Evolutionary conservation across 225 moss, liverwort and hornwort genomes (phyloP).

Genomic region (Polytrichum formosum): DNA sequence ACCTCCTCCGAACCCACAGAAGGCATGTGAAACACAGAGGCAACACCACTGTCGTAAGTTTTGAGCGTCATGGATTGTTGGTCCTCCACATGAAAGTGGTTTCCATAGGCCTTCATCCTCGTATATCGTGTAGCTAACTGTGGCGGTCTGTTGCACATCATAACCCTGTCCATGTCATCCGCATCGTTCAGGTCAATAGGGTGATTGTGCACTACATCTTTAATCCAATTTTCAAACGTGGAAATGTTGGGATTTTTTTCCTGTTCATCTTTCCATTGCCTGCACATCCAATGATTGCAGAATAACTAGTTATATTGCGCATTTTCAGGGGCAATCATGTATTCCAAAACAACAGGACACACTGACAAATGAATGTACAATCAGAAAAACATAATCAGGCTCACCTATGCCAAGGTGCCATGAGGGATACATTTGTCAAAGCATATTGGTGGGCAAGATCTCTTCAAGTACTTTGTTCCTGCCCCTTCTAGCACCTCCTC

Average conservation of each 20-base stretch:
- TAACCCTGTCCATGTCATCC: neutral
- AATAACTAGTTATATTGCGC: too few species aligned
- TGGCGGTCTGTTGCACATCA: neutral
- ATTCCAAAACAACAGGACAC: too few species aligned
- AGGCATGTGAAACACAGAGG: too few species aligned
- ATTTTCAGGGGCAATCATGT: too few species aligned
- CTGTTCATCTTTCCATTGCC: neutral
- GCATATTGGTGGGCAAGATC: neutral
- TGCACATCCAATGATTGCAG: neutral
- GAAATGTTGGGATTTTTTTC: neutral
- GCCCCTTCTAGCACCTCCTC: neutral
- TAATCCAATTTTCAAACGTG: neutral
- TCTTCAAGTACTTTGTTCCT: neutral
- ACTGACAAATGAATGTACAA: too few species aligned
- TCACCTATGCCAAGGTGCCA: neutral
- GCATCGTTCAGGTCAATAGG: neutral
- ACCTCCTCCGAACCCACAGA: too few species aligned
- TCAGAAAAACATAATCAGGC: too few species aligned
- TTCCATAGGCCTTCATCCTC: neutral
- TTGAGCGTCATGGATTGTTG: too few species aligned
- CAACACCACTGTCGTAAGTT: too few species aligned
- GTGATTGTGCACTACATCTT: neutral
- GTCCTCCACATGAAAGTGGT: neutral
- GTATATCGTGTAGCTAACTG: neutral
- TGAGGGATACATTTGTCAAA: neutral